phyloP scores from a whole-genome alignment of 2,329 filamentous ascomycete species.

The Whalleya microplaca region DNA sequence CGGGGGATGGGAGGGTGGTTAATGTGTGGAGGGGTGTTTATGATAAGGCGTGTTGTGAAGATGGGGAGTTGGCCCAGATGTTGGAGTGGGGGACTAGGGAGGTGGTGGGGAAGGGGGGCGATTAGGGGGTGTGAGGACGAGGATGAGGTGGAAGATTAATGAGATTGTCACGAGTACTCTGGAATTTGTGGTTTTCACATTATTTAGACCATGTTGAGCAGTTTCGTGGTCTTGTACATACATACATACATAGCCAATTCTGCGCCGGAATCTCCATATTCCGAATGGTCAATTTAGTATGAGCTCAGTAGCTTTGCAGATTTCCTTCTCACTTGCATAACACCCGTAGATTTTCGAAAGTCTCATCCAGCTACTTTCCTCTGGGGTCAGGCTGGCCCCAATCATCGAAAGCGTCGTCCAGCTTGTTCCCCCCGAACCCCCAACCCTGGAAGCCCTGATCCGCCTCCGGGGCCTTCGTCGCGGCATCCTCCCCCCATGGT shows the following conservation, averaged over 20 bases:
- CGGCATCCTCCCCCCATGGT: too few species aligned
- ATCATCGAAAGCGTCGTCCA: too few species aligned
- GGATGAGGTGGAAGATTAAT: too few species aligned
- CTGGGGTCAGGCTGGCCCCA: too few species aligned
- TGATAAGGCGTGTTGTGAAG: slow-evolving; percentile 29
- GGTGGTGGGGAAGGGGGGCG: neutral
- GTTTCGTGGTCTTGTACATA: neutral
- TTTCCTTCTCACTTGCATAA: too few species aligned
- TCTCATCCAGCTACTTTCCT: too few species aligned
- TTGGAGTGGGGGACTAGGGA: slow-evolving; percentile 11
- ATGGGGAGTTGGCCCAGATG: slow-evolving; percentile 4
- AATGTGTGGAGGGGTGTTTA: slow-evolving; percentile 21
- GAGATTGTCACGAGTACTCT: too few species aligned
- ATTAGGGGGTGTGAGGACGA: neutral
- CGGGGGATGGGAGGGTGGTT: neutral
- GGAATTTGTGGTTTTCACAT: too few species aligned
- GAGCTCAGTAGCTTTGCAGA: neutral
- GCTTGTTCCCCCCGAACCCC: too few species aligned
- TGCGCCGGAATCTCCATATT: neutral
- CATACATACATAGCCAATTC: neutral
- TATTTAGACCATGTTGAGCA: neutral
- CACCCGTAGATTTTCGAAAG: too few species aligned
- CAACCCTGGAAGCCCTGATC: too few species aligned
- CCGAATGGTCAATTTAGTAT: neutral
- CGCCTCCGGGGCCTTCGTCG: too few species aligned